These are phyloP conservation scores for Lactarius vividus DNA, from an alignment of 768 basidiomycete species.

Conservation along the genomic window DNA sequence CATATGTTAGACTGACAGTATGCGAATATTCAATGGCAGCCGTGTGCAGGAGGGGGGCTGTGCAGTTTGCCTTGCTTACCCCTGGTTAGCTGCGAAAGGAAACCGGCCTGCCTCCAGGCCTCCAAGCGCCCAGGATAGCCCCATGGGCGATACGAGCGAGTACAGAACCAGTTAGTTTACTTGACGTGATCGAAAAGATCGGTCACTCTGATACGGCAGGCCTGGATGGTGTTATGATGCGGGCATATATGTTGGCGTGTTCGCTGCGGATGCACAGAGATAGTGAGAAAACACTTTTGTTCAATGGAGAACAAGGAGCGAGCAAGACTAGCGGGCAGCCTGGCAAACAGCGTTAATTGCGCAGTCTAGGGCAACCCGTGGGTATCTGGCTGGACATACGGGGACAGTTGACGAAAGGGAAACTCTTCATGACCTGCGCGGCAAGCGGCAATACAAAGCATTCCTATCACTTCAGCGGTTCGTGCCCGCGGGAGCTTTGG, in stretches of 20 bases:
- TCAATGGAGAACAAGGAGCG: not conserved
- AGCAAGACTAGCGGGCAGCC: not conserved
- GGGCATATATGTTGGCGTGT: not conserved
- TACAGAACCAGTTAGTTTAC: not conserved
- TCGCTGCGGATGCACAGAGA: not conserved
- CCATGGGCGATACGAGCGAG: not conserved
- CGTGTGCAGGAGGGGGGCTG: not conserved
- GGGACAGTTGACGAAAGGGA: not conserved
- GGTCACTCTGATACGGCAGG: not conserved
- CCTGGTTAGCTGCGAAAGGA: not conserved
- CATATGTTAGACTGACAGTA: not conserved
- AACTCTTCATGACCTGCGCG: not conserved
- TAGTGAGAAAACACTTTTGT: not conserved
- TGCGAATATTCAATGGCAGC: not conserved
- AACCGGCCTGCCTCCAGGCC: not conserved
- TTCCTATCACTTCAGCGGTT: not conserved
- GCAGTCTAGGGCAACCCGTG: not conserved
- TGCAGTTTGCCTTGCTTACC: not conserved
- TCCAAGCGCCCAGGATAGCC: not conserved
- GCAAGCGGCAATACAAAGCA: not conserved
- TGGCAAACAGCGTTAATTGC: slow-evolving; percentile 15
- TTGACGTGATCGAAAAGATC: not conserved
- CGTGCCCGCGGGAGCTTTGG: not conserved
- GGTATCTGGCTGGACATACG: not conserved
- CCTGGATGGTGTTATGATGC: not conserved